Conservation (phyloP, 768 basidiomycete species). For the Auriscalpium microsporum region DNA sequence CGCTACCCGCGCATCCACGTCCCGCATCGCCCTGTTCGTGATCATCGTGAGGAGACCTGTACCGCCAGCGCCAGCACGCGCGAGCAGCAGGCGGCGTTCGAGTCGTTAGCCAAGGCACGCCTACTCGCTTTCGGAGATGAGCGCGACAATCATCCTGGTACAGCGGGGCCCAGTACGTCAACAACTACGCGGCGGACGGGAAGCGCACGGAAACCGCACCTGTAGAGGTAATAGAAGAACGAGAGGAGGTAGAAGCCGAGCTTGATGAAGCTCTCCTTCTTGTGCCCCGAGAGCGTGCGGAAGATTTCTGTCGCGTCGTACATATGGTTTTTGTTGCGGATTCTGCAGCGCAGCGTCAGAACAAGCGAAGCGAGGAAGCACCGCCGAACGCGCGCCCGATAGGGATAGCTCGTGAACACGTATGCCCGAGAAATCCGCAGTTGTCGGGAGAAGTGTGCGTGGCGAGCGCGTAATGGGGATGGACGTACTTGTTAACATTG, state of each 20-base stretch:
- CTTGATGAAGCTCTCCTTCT: constrained; percentile 94
- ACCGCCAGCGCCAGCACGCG: not conserved
- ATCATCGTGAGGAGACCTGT: not conserved
- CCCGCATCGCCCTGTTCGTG: not conserved
- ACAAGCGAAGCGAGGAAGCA: not conserved
- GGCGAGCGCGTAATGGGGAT: not conserved
- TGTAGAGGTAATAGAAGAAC: constrained; percentile 88
- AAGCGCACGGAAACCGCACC: constrained; percentile 38
- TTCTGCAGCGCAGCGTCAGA: constrained; percentile 38
- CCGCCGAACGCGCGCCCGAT: too few species aligned
- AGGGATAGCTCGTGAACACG: too few species aligned
- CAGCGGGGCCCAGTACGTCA: not conserved
- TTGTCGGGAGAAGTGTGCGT: too few species aligned
- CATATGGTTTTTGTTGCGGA: constrained; percentile 91
- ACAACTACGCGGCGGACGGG: not conserved
- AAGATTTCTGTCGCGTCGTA: constrained; percentile 99
- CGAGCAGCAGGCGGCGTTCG: not conserved
- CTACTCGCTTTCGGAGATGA: constrained; percentile 38
- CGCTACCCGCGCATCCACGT: not conserved
- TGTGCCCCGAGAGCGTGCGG: constrained; percentile 85
- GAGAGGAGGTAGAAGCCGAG: constrained; percentile 89
- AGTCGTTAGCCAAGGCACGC: not conserved
- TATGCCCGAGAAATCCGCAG: too few species aligned
- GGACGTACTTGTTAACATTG: constrained; percentile 88
- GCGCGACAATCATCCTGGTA: constrained; percentile 43